A percentile compares a stretch with the other conserved stretches of the same genome.
Evolutionary conservation across 129 eudicot species (phyloP).

Genomic region (Heracleum sosnowskyi): DNA sequence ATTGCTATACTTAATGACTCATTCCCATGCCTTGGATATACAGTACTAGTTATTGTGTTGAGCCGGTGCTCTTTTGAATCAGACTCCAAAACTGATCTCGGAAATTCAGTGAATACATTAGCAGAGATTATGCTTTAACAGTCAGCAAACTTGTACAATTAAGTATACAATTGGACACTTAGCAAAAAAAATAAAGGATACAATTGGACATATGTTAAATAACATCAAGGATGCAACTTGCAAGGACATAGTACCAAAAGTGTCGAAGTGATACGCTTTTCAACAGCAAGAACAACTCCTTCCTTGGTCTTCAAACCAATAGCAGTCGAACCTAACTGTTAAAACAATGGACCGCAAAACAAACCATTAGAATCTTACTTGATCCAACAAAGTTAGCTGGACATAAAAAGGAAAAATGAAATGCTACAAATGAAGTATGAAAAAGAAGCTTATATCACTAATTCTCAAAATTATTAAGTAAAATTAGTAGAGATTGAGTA

Average conservation of each 20-base stretch:
- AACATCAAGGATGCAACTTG: not conserved
- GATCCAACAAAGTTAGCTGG: not conserved
- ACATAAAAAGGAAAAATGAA: not conserved
- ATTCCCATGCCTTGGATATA: not conserved
- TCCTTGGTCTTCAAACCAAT: slow-evolving; percentile 84
- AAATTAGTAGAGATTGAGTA: not conserved
- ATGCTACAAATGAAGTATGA: not conserved
- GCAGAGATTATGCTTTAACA: not conserved
- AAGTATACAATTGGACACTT: no score
- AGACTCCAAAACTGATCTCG: not conserved
- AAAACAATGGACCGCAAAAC: not conserved
- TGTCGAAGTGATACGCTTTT: slow-evolving; percentile 80
- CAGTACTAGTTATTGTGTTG: not conserved
- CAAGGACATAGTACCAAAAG: slow-evolving; percentile 39
- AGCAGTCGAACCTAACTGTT: slow-evolving; percentile 91
- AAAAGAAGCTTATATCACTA: not conserved
- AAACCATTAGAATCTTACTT: not conserved
- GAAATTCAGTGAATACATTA: not conserved
- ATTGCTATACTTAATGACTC: not conserved
- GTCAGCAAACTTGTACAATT: not conserved
- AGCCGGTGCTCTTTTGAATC: not conserved
- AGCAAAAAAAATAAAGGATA: no score
- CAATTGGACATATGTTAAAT: no score
- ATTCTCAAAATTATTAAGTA: not conserved
- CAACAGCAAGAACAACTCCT: slow-evolving; percentile 90